These are phyloP conservation scores for Podaxis sp. DNA, from an alignment of 768 basidiomycete species.

Conservation along the genomic window DNA sequence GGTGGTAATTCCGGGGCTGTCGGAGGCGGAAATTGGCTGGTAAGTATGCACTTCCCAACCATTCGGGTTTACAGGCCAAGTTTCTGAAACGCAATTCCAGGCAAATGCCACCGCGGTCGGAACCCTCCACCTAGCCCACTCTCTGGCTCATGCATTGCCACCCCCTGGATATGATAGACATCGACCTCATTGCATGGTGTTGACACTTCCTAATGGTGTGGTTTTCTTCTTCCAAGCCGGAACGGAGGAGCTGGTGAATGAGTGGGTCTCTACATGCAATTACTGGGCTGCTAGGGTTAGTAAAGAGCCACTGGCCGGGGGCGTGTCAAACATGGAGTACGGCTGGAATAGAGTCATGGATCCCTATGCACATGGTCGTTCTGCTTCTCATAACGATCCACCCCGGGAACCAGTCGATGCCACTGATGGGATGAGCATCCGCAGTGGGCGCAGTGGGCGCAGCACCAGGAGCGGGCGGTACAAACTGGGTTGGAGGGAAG, in stretches of 20 bases:
- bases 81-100: conserved; percentile 39
- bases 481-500: conserved; percentile 72
- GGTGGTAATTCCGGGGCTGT: conserved; percentile 64
- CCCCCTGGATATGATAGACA: conserved; percentile 90
- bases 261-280: conserved; percentile 99
- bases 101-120: conserved; percentile 86
- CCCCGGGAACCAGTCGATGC: conserved; percentile 43
- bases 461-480: conserved; percentile 56
- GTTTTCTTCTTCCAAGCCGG: conserved; percentile 99
- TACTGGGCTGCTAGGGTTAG: conserved; percentile 98
- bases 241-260: conserved; percentile 96
- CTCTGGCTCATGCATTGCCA: conserved; percentile 83
- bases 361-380: conserved; percentile 45
- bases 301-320: conserved; percentile 93
- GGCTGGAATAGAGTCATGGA: conserved; percentile 89
- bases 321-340: conserved; percentile 99
- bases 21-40: conserved; percentile 98
- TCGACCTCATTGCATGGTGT: conserved; percentile 92
- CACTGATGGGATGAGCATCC: conserved; percentile 55
- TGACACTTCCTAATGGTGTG: conserved; percentile 84
- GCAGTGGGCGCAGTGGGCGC: conserved; percentile 66
- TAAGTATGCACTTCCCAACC: conserved; percentile 41
- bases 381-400: conserved; percentile 59
- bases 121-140: conserved; percentile 82
- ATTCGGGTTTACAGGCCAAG: neutral